Base-by-base conservation (phyloP, 306 rosid genomes). In the Vicia sativa region DNA sequence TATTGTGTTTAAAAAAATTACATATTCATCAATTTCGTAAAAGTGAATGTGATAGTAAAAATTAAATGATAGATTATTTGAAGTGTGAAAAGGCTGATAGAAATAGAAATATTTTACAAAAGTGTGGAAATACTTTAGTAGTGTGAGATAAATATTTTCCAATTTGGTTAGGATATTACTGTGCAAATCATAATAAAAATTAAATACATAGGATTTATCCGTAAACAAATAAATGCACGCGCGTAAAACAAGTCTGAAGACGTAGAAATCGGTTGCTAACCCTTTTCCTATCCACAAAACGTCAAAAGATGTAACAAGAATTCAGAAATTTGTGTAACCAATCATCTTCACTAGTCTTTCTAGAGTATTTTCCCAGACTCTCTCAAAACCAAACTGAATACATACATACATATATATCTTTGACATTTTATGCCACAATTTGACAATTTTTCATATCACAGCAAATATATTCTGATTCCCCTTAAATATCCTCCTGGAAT, bases 191-290 rank as follows among this genome's bases (percentile, higher is more conserved):
- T 58, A 9, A 3, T 44, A 0, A 39, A n/a, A 16, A 50, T 64
- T 57, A 63, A 70, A 74, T 11, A 26, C 3, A 26, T 26, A 26
- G 29, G 29, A 26, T 26, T 26, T 26, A 26, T 26, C 29, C 3
- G 3, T 28, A 28, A 28, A 28, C 4, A 28, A 28, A 28, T 3
- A 29, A 29, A 5, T 29, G 29, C 38, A 48, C 3, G 42, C 62
- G 73, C 75, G 73, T n/a, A 68, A 68, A 57, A 62, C 45, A 52
- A 15, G 74, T 42, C 64, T 56, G 37, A 34, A 80, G 60, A 55
- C 77, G 67, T 9, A 42, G 12, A 48, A 18, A 55, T 49, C 76
- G 73, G 75, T n/a, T 52, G n/a, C 5, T 54, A 12, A 25, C 11
- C 46, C 38, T 3, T 48, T 39, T 70, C 2, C 5, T 6, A 12